Percentiles rank a stretch among this genome's conserved stretches.
phyloP scores from a whole-genome alignment of 768 basidiomycete species.

The Russula lepida region DNA sequence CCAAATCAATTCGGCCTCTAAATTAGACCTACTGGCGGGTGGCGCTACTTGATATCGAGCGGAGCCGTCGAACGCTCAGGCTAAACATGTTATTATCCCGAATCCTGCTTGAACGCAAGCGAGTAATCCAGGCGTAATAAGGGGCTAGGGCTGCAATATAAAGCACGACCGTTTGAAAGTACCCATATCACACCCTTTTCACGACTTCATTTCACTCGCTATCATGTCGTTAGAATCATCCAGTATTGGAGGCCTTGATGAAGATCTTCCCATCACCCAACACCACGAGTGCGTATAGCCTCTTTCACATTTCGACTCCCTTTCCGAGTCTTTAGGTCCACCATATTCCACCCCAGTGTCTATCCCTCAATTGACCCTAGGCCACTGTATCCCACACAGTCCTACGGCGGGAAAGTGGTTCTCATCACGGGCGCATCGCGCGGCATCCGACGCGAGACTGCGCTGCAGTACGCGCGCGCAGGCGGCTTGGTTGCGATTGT shows the following conservation, averaged over 20 bases:
- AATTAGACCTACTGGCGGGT: no score
- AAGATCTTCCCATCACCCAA: conserved; percentile 5
- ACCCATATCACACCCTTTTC: no score
- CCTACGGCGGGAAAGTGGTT: not conserved
- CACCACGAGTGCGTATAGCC: not conserved
- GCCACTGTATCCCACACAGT: not conserved
- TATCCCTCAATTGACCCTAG: conserved; percentile 8
- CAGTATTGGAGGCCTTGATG: not conserved
- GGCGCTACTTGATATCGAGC: no score
- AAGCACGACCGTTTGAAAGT: not conserved
- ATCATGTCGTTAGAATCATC: not conserved
- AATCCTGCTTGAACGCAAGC: no score
- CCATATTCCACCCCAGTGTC: not conserved
- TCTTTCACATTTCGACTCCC: not conserved
- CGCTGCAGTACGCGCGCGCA: conserved; percentile 2
- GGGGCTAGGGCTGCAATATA: not conserved
- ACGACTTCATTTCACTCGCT: no score
- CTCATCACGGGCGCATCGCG: conserved; percentile 13
- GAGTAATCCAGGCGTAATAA: not conserved
- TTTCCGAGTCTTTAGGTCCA: no score
- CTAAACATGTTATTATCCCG: no score
- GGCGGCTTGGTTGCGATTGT: conserved; percentile 1
- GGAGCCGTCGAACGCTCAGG: no score
- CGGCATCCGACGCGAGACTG: conserved; percentile 7
- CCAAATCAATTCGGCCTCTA: no score